phyloP scores from a whole-genome alignment of 208 protist genomes.

The Crithidia brevicula region DNA sequence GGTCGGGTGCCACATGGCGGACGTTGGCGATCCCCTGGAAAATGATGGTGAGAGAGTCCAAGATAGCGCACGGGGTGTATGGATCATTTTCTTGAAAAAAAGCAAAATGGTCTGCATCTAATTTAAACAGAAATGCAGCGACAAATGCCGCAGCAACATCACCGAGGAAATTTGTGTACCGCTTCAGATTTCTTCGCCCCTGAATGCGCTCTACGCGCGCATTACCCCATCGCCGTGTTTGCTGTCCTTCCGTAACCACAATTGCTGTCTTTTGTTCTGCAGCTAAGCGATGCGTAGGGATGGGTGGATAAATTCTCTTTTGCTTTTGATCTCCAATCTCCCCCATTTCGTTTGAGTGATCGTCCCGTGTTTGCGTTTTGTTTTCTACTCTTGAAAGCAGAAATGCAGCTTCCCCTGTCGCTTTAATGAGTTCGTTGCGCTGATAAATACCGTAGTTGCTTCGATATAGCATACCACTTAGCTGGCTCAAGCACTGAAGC shows the following conservation, averaged over 20 bases:
- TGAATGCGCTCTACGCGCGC: constrained; percentile 37
- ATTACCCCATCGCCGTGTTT: constrained; percentile 71
- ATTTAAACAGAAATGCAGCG: constrained; percentile 46
- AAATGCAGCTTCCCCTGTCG: constrained; percentile 64
- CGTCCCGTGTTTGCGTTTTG: not conserved
- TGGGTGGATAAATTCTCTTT: constrained; percentile 76
- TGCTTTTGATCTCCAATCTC: not conserved
- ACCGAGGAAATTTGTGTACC: constrained; percentile 48
- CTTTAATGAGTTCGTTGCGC: constrained; percentile 59
- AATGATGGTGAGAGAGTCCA: constrained; percentile 40
- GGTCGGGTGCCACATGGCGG: constrained; percentile 26
- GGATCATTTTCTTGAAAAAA: constrained; percentile 76
- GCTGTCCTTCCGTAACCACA: constrained; percentile 54
- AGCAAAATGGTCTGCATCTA: constrained; percentile 57
- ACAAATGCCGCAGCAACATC: constrained; percentile 57
- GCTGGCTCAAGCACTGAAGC: constrained; percentile 41
- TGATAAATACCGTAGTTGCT: constrained; percentile 72
- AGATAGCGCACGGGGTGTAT: constrained; percentile 55
- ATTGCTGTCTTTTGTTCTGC: constrained; percentile 27
- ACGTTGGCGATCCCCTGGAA: constrained; percentile 47
- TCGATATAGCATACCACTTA: constrained; percentile 64
- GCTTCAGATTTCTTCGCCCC: constrained; percentile 5
- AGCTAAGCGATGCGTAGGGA: constrained; percentile 31
- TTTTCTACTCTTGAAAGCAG: constrained; percentile 48
- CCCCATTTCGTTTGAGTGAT: not conserved